A percentile compares a stretch with the other conserved stretches of the same genome.
phyloP scores from a whole-genome alignment of 2,329 filamentous ascomycete species.

The Fusarium sp. region DNA sequence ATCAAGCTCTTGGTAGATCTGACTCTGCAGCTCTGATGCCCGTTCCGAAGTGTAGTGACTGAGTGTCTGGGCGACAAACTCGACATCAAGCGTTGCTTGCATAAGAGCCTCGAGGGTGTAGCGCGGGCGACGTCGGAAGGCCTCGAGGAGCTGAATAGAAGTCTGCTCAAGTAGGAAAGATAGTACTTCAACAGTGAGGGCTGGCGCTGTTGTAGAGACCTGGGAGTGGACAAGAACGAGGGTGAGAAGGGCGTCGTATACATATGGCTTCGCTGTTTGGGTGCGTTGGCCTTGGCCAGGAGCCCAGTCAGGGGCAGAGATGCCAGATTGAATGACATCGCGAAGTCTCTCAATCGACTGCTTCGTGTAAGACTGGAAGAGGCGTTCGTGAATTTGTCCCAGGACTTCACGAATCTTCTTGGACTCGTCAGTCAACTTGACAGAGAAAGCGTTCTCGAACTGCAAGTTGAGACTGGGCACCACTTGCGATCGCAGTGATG shows the following conservation, averaged over 20 bases:
- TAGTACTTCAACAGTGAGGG: slow-evolving; percentile 85
- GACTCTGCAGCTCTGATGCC: slow-evolving; percentile 84
- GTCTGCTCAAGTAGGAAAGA: slow-evolving; percentile 89
- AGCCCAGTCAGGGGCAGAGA: slow-evolving; percentile 80
- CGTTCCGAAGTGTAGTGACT: slow-evolving; percentile 89
- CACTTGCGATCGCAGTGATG: slow-evolving; percentile 83
- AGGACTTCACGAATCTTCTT: slow-evolving; percentile 94
- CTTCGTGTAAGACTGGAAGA: slow-evolving; percentile 93
- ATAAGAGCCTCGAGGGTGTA: slow-evolving; percentile 89
- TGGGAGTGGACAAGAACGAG: slow-evolving; percentile 95
- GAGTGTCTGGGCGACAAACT: slow-evolving; percentile 95
- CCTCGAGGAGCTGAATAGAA: slow-evolving; percentile 83
- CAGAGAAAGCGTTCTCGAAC: slow-evolving; percentile 94
- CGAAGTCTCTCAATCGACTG: slow-evolving; percentile 79
- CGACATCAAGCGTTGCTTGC: slow-evolving; percentile 97
- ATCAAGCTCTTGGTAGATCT: slow-evolving; percentile 94
- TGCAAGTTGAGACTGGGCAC: slow-evolving; percentile 91
- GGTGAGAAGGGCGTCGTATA: slow-evolving; percentile 87
- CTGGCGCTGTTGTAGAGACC: slow-evolving; percentile 82
- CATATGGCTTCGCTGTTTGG: slow-evolving; percentile 85
- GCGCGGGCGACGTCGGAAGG: slow-evolving; percentile 77
- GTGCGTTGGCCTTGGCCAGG: slow-evolving; percentile 73
- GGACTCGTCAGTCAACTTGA: slow-evolving; percentile 93
- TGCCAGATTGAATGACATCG: slow-evolving; percentile 79
- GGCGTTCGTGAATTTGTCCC: slow-evolving; percentile 87